Percentiles rank a stretch among this genome's conserved stretches.
Evolutionary conservation across 148 eudicot species (phyloP).

Genomic region (Silene conica): DNA sequence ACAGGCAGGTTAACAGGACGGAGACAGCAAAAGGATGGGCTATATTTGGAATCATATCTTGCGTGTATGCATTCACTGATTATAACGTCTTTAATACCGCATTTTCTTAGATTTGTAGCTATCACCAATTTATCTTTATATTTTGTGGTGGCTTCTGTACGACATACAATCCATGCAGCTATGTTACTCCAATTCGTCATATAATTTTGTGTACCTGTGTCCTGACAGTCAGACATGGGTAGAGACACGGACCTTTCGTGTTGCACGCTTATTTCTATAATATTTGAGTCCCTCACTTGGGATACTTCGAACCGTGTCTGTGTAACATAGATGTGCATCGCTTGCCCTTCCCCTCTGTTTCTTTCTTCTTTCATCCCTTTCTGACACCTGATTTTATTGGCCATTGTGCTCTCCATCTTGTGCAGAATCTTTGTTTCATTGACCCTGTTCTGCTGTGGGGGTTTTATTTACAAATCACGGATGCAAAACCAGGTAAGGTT

Average conservation of each 20-base stretch:
- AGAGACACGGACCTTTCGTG: neutral
- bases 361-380: neutral
- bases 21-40: slow-evolving; percentile 76
- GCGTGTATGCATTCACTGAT: slow-evolving; percentile 45
- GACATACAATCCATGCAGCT: neutral
- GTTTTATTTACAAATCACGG: slow-evolving; percentile 73
- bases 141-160: neutral
- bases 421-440: slow-evolving; percentile 56
- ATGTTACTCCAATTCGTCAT: neutral
- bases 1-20: slow-evolving; percentile 45
- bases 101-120: neutral
- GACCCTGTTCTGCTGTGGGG: slow-evolving; percentile 72
- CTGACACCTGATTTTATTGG: neutral
- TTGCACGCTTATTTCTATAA: neutral
- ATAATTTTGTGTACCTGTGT: neutral
- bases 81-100: neutral
- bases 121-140: neutral
- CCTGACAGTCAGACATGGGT: neutral
- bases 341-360: neutral
- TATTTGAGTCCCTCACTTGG: neutral
- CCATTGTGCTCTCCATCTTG: slow-evolving; percentile 13
- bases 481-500: slow-evolving; percentile 51
- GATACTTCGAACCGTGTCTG: neutral
- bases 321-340: neutral
- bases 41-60: slow-evolving; percentile 66